These are phyloP conservation scores for Solanum habrochaites DNA, from an alignment of 257 asterid genomes.

Conservation along the genomic window DNA sequence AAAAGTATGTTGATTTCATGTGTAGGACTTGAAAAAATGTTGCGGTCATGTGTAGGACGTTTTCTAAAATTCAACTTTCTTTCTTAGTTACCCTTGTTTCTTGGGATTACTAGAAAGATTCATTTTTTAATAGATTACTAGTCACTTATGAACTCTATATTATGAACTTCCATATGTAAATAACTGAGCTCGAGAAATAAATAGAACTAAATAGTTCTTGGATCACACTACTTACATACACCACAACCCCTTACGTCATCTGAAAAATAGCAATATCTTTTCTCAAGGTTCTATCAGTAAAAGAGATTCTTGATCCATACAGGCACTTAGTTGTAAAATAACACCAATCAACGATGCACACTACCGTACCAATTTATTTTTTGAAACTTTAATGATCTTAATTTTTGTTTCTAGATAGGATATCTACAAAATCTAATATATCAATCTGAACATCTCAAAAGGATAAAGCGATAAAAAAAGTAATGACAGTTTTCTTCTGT, in stretches of 20 bases:
- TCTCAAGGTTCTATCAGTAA: not conserved
- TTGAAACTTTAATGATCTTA: too few relatives aligned
- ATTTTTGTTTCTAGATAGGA: too few relatives aligned
- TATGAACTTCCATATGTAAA: too few relatives aligned
- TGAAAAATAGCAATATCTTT: not conserved
- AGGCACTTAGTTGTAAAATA: not conserved
- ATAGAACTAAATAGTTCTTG: not conserved
- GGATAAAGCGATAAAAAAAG: too few relatives aligned
- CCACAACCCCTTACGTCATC: not conserved
- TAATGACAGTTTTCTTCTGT: not conserved
- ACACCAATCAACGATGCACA: not conserved
- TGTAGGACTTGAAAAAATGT: too few relatives aligned
- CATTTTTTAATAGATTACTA: not conserved
- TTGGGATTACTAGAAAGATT: too few relatives aligned
- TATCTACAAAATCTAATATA: not conserved
- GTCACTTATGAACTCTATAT: not conserved
- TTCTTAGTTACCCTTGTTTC: not conserved
- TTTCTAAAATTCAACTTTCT: too few relatives aligned
- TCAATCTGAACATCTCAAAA: too few relatives aligned
- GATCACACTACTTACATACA: not conserved
- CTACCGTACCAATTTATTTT: not conserved
- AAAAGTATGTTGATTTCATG: too few relatives aligned
- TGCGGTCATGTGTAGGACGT: too few relatives aligned
- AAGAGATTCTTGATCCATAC: not conserved
- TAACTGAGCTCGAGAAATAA: not conserved